Evolutionary conservation across 495 filamentous ascomycete genomes (phyloP), one percentile per base, ranked within the genome.

Genomic region (Aspergillus conjunctus): DNA sequence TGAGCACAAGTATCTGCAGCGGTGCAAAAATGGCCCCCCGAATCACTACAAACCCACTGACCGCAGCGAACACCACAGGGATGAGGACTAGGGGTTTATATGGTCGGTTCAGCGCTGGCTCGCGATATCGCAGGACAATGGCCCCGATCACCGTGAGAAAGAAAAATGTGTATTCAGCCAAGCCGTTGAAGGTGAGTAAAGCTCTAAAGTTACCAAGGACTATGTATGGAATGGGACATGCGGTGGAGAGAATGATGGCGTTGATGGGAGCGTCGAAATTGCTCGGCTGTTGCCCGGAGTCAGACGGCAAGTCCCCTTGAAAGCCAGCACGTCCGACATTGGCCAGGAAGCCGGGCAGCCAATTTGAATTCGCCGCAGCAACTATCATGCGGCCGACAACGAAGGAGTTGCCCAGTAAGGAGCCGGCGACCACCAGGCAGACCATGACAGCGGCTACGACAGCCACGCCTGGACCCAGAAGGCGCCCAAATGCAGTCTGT

Each of bases 321-420:
- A 48, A 10, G 6, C 65, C 65, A 4, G 63, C 14, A 18, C 58
- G 41, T 15, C 65, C 65, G 14, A 67, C 44, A 12, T 50, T 9
- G 5, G 61, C 61, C 15, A 67, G 58, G 30, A 63, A 61, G 7
- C 30, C 17, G 20, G 65, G 65, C 3, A 67, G 58, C 65, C 65
- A 67, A 45, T 67, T 61, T 46, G 39, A 30, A n/a, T 67, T 67
- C 12, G 65, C 39, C 0, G 65, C 65, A 1, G 65, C 61, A 2
- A 67, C 65, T 17, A 64, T 34, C 65, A 67, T 67, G 39, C 65
- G 65, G 10, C 65, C 61, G 0, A 58, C 65, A 11, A 67, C 61
- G 37, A 67, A 67, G 30, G 65, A 63, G 46, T 63, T 67, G 10
- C 61, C 61, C 1, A 67, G 61, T 22, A 67, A 39, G 18, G 65